phyloP scores from a whole-genome alignment of 345 rosid species.

The Pistacia integerrima region DNA sequence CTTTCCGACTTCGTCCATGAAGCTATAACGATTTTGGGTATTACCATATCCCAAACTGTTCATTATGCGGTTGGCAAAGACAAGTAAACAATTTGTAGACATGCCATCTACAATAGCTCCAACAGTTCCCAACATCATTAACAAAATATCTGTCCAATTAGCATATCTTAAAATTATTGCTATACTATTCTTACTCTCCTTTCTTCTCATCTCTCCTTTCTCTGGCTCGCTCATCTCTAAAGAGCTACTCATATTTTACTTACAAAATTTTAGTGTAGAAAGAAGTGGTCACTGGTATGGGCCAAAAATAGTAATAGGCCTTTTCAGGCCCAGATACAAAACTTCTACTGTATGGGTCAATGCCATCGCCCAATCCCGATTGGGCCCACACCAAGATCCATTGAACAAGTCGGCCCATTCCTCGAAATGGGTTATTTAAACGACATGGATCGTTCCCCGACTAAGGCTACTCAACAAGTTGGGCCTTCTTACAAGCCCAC shows the following conservation, averaged over 20 bases:
- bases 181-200: slow-evolving; percentile 23
- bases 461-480: too few relatives aligned
- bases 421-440: too few relatives aligned
- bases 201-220: slow-evolving; percentile 21
- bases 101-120: slow-evolving; percentile 92
- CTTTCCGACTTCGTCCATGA: slow-evolving; percentile 69
- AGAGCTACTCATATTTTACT: slow-evolving; percentile 9
- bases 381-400: too few relatives aligned
- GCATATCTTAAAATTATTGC: slow-evolving; percentile 66
- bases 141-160: slow-evolving; percentile 66
- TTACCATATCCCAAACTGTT: slow-evolving; percentile 71
- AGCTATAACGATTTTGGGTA: slow-evolving; percentile 33
- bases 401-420: too few relatives aligned
- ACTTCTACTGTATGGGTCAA: too few relatives aligned
- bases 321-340: too few relatives aligned
- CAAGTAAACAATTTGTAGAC: slow-evolving; percentile 71
- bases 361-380: too few relatives aligned
- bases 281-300: not conserved
- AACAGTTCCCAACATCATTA: slow-evolving; percentile 73
- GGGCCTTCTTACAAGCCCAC: too few relatives aligned
- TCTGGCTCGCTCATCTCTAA: slow-evolving; percentile 25
- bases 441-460: too few relatives aligned
- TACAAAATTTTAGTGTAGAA: not conserved
- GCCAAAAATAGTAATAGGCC: too few relatives aligned
- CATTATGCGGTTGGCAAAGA: slow-evolving; percentile 80